A percentile compares a stretch with the other conserved stretches of the same genome.
Evolutionary conservation across 225 moss, liverwort and hornwort species (phyloP).

Genomic region (Rhytidiadelphus loreus): DNA sequence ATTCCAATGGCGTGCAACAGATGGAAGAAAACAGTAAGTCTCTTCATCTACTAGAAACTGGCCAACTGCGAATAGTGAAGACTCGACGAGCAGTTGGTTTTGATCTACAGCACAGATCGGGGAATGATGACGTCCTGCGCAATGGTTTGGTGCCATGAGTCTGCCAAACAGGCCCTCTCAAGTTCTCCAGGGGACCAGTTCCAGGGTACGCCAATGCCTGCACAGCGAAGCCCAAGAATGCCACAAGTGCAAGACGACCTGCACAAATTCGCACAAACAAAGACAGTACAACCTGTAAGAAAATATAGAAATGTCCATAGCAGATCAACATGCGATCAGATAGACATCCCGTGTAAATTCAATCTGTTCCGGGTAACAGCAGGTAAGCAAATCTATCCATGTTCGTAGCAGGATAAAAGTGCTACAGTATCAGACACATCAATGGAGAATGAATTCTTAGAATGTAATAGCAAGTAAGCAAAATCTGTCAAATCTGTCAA

Average conservation of each 20-base stretch:
- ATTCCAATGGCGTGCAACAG: background rate
- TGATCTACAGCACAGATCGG: constrained; percentile 60
- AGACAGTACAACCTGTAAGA: no score
- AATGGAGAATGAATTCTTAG: no score
- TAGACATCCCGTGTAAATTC: background rate
- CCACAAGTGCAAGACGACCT: constrained; percentile 85
- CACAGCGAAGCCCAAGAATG: constrained; percentile 61
- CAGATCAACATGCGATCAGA: background rate
- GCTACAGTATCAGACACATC: no score
- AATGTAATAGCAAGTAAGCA: background rate
- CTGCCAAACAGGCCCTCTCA: constrained; percentile 60
- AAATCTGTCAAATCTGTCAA: background rate
- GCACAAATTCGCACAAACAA: background rate
- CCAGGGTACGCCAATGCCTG: constrained; percentile 78
- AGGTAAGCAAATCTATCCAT: background rate
- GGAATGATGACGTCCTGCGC: constrained; percentile 69
- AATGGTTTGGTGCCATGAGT: constrained; percentile 88
- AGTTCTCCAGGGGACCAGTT: constrained; percentile 83
- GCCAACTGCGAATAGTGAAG: background rate
- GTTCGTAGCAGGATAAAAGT: background rate
- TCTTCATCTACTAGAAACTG: background rate
- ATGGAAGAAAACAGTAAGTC: background rate
- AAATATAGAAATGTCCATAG: background rate
- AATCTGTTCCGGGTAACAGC: background rate
- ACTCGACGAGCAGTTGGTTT: constrained; percentile 12